phyloP scores from a whole-genome alignment of 164 flowering plant genomes.

The Magnolia changhungtana region DNA sequence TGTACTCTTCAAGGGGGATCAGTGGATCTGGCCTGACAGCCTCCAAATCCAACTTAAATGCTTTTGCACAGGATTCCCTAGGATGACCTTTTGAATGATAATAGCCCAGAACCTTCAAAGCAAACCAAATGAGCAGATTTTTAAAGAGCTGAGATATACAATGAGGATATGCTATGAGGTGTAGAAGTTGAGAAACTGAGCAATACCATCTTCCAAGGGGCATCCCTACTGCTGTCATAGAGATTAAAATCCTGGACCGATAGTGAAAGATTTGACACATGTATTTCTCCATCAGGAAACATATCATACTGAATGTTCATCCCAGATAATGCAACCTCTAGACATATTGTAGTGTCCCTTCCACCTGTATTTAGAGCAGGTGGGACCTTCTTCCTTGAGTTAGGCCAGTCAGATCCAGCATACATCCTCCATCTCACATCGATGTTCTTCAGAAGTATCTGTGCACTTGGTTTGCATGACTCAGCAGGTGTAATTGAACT shows the following conservation, averaged over 20 bases:
- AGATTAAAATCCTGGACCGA: slow-evolving; percentile 70
- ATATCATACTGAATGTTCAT: slow-evolving; percentile 55
- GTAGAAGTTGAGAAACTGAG: not conserved
- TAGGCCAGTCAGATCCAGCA: slow-evolving; percentile 81
- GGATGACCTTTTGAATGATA: slow-evolving; percentile 80
- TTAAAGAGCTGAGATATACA: not conserved
- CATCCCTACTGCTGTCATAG: slow-evolving; percentile 65
- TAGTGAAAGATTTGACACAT: slow-evolving; percentile 61
- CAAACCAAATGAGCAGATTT: slow-evolving; percentile 10
- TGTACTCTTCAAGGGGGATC: slow-evolving; percentile 86
- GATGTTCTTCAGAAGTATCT: slow-evolving; percentile 57
- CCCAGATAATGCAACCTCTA: slow-evolving; percentile 66
- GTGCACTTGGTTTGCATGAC: slow-evolving; percentile 39
- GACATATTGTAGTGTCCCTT: slow-evolving; percentile 57
- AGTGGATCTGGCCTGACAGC: slow-evolving; percentile 85
- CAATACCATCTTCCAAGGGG: slow-evolving; percentile 89
- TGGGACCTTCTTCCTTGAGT: slow-evolving; percentile 19
- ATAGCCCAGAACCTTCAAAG: slow-evolving; percentile 65
- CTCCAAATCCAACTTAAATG: slow-evolving; percentile 73
- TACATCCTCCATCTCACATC: slow-evolving; percentile 71
- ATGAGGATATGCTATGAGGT: not conserved
- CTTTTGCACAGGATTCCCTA: slow-evolving; percentile 75
- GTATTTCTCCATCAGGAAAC: slow-evolving; percentile 61
- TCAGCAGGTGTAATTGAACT: slow-evolving; percentile 24
- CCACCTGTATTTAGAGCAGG: slow-evolving; percentile 19